Base-by-base conservation (phyloP, 2,329 filamentous ascomycete species). In the Calonectria crousiana region DNA sequence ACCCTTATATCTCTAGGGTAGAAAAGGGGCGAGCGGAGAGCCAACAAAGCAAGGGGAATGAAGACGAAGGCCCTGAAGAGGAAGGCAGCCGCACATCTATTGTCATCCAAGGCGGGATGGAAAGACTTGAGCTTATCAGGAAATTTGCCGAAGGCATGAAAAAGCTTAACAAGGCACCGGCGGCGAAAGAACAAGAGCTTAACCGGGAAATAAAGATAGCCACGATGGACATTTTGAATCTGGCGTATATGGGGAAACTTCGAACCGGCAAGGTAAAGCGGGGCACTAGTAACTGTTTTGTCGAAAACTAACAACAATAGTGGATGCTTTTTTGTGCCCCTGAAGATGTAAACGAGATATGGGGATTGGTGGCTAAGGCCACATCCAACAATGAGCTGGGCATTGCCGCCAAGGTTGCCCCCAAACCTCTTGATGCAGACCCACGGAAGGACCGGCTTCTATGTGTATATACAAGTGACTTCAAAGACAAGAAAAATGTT, bases 391-490 rank as follows among this genome's bases (percentile, higher is more conserved):
- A 93, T 73, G 89, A 93, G 76, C 89, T 98, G 2, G 95, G 95
- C 0, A 89, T 92, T 49, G 89, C 87, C 1, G 93, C 95, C 13
- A 97, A 97, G 84, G 93, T 96, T 16, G 83, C 92, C 1, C 91
- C 93, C 1, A 85, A 87, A 60, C 83, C 89, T 13, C 85, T 84
- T 8, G 83, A 83, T 1, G 84, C 86, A n/a, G 81, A 84, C 60
- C 73, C 75, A 8, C 80, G 84, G 30, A 87, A 84, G 53, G 84
- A 86, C 26, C 88, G 92, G 26, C 84, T 97, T 52, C 91, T 97
- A 32, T 96, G 94, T 77, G 87, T 97, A 10, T 97, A 97, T 83
- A 97, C 95, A 6, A 86, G 87, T 52, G 92, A 98, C 82, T 97
- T 95, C 81, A 86, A 86, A 34, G 92, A 97, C 81, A 88, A 85